Conservation (phyloP, 2,329 filamentous ascomycete species). For the Juglanconis juglandina region DNA sequence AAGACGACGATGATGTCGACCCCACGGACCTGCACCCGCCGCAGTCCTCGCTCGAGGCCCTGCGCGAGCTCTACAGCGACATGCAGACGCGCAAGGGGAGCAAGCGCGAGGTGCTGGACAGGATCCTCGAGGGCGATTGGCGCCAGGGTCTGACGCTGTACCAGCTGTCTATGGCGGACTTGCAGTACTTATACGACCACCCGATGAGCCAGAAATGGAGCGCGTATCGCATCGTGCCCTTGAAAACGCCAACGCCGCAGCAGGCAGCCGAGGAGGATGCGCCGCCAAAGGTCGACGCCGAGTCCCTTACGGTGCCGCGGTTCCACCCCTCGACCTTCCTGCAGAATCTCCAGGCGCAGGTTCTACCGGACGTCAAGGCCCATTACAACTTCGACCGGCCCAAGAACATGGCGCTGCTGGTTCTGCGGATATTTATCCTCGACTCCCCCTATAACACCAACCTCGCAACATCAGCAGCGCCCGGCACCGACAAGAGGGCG, state of each 20-base stretch:
- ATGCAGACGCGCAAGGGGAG: constrained; percentile 59
- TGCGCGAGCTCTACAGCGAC: constrained; percentile 62
- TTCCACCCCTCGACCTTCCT: constrained; percentile 81
- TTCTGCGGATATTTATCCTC: constrained; percentile 75
- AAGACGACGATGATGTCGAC: constrained; percentile 54
- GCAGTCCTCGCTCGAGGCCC: constrained; percentile 59
- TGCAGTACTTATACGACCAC: constrained; percentile 64
- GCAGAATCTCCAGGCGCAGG: constrained; percentile 68
- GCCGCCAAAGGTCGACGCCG: constrained; percentile 39
- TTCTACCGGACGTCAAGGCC: constrained; percentile 75
- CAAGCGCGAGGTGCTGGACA: constrained; percentile 60
- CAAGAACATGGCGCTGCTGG: constrained; percentile 61
- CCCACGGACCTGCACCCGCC: constrained; percentile 67
- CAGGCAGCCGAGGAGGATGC: constrained; percentile 35
- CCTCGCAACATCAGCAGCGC: constrained; percentile 39
- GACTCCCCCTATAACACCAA: constrained; percentile 75
- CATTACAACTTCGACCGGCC: constrained; percentile 80
- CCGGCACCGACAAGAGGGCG: constrained; percentile 20
- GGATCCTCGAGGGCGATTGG: constrained; percentile 68
- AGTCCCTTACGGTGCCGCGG: constrained; percentile 56
- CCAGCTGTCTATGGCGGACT: constrained; percentile 66
- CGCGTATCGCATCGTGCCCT: constrained; percentile 55
- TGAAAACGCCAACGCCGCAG: constrained; percentile 35
- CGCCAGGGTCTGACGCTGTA: constrained; percentile 61
- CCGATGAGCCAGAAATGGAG: constrained; percentile 63